Base-by-base conservation (phyloP, 495 filamentous ascomycete species). In the Penicilliopsis zonata region DNA sequence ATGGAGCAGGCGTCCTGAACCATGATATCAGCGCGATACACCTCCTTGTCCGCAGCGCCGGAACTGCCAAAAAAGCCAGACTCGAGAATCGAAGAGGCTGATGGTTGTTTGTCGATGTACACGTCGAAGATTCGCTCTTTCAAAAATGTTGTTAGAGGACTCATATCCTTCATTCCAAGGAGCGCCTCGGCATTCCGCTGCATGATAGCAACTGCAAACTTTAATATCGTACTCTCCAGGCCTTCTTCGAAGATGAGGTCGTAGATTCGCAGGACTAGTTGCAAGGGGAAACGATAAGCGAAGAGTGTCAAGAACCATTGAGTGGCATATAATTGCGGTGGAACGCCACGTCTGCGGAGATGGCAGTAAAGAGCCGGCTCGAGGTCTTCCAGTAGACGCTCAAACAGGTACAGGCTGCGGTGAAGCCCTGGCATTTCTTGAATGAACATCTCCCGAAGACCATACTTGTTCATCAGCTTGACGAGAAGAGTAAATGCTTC, bases 301-400 rank as follows among this genome's bases (percentile, higher is more conserved):
- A 99, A 99, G n/a, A 99, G 70, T 4, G 90, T 99, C 26, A 99
- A 74, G 55, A 96, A 96, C 90, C 90, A 99, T 52, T 96, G 90
- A 0, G 90, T 96, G 26, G 90, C 90, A 50, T 99, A 99, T 6
- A 99, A 65, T 43, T 94, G 80, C 1, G 92, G 85, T 25, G 78
- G 78, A 22, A 96, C 90, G 15, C 81, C 78, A 26, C 83, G 78
- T 33, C 90, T 78, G 39, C 80, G 78, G 25, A 99, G 74, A 59
- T 99, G 90, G 52, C 90, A 96, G 56, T 90, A 95, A 2, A 96
- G 69, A 17, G 85, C 85, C 1, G 90, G 90, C 44, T 96, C 88
- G 24, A 88, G 59, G 46, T 99, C 90, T 58, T 99, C 90, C 10
- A 99, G 69, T 3, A 96, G 65, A 22, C 90, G 78, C 61, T 94